These are phyloP conservation scores for Geosmithia flava DNA, from an alignment of 2,329 filamentous ascomycete species.

Conservation along the genomic window DNA sequence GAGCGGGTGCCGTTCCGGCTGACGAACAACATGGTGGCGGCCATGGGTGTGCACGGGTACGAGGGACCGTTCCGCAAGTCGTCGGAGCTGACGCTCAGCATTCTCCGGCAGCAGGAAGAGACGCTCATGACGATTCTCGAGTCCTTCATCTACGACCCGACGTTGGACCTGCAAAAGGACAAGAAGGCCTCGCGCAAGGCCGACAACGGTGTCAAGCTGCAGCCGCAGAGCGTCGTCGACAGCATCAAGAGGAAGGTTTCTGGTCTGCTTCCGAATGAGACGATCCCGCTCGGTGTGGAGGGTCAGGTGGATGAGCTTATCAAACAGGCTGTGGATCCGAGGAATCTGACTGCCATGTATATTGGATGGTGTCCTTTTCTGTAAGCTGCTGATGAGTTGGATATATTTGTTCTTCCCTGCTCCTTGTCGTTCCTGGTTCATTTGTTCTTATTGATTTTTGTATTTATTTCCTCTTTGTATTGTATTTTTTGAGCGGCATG, in stretches of 20 bases:
- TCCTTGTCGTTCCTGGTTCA: background rate
- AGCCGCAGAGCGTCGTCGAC: constrained; percentile 68
- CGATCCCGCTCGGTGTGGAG: constrained; percentile 85
- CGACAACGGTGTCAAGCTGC: constrained; percentile 33
- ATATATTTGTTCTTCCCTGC: background rate
- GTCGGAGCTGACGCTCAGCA: constrained; percentile 74
- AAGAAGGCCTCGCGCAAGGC: constrained; percentile 30
- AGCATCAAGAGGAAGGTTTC: constrained; percentile 78
- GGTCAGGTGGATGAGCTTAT: constrained; percentile 97
- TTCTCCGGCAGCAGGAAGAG: constrained; percentile 85
- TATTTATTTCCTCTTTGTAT: background rate
- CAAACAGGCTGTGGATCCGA: constrained; percentile 67
- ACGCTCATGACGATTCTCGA: constrained; percentile 96
- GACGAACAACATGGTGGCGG: constrained; percentile 97
- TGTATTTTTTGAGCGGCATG: too few species aligned
- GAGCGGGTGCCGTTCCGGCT: constrained; percentile 92
- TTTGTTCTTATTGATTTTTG: background rate
- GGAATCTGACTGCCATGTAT: constrained; percentile 84
- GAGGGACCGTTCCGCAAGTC: constrained; percentile 88
- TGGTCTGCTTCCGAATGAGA: constrained; percentile 75
- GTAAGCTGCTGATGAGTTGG: constrained; percentile 10
- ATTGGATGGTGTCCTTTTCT: constrained; percentile 75
- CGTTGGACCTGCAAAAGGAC: constrained; percentile 73
- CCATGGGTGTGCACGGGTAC: constrained; percentile 89
- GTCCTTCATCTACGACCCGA: constrained; percentile 94